These are phyloP conservation scores for Aphanomyces invadans DNA, from an alignment of 352 stramenopile genomes.

Conservation along the genomic window DNA sequence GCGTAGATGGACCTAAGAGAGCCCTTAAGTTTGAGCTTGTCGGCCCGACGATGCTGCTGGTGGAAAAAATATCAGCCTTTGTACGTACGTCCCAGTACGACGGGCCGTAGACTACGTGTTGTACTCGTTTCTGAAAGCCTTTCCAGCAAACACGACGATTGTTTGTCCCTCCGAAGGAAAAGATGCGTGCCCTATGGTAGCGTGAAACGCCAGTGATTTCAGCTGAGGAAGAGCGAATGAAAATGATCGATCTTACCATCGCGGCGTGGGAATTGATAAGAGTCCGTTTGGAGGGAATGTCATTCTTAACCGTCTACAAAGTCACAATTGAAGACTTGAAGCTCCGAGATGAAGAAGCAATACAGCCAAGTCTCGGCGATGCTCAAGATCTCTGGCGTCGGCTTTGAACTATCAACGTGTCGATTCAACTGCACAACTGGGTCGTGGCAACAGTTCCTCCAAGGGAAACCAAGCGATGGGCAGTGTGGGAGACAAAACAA, in stretches of 20 bases:
- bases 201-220: not conserved
- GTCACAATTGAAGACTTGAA: not conserved
- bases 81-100: not conserved
- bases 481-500: not conserved
- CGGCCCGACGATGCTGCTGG: not conserved
- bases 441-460: not conserved
- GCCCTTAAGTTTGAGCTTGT: slow-evolving; percentile 15
- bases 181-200: not conserved
- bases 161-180: slow-evolving; percentile 15
- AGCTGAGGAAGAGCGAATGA: slow-evolving; percentile 1
- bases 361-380: not conserved
- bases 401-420: not conserved
- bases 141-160: not conserved
- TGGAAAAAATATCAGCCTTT: slow-evolving; percentile 11
- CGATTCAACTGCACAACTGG: not conserved
- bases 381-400: not conserved
- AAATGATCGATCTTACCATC: not conserved
- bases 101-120: not conserved
- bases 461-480: not conserved
- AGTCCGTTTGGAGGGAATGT: not conserved
- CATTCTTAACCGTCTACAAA: not conserved
- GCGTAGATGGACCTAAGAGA: slow-evolving; percentile 5
- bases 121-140: not conserved
- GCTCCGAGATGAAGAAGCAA: not conserved
- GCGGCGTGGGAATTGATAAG: not conserved